These are phyloP conservation scores for Lactarius quietus DNA, from an alignment of 768 basidiomycete species.

Conservation along the genomic window DNA sequence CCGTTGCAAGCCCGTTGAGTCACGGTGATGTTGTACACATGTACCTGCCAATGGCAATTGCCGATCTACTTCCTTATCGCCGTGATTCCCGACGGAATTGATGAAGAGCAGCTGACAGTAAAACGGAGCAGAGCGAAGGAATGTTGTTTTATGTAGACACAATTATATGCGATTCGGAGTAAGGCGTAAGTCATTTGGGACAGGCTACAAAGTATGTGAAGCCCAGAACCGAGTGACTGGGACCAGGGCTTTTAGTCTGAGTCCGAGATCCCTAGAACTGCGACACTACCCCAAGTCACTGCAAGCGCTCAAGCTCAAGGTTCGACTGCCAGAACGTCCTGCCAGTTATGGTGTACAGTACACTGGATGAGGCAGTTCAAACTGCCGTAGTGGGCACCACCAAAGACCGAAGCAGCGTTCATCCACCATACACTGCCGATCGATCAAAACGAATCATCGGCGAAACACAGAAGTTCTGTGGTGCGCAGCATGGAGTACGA, in stretches of 20 bases:
- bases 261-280: background rate
- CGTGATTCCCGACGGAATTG: background rate
- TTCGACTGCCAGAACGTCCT: background rate
- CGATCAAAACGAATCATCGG: background rate
- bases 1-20: too few relatives aligned
- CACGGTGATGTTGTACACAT: background rate
- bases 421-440: background rate
- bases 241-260: background rate
- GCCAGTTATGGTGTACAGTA: background rate
- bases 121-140: background rate
- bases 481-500: constrained; percentile 5
- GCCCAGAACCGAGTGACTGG: background rate
- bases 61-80: background rate
- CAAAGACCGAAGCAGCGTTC: background rate
- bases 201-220: background rate
- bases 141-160: background rate
- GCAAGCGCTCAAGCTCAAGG: background rate
- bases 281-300: background rate
- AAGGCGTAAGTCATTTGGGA: background rate
- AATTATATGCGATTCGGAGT: background rate
- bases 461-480: background rate
- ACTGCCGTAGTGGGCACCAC: background rate
- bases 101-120: background rate
- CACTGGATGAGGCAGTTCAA: background rate
- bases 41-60: background rate